A percentile compares a stretch with the other conserved stretches of the same genome.
Evolutionary conservation across 768 basidiomycete genomes (phyloP).

Genomic region (Leccinum uliginosum): DNA sequence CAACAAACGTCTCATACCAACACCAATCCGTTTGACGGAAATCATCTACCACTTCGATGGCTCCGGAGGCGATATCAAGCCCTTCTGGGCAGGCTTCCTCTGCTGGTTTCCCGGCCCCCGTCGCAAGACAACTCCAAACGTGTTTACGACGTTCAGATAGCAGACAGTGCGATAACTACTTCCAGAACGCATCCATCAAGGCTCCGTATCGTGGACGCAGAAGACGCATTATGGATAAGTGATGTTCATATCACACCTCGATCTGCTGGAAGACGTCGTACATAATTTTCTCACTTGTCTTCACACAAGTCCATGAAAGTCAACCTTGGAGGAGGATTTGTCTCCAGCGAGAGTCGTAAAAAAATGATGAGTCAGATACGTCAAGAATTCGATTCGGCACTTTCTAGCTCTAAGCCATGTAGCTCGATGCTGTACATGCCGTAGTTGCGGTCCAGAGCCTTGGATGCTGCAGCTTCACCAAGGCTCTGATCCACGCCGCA

Average conservation of each 20-base stretch:
- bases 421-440: constrained; percentile 88
- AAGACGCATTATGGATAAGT: constrained; percentile 36
- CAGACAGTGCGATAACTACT: constrained; percentile 27
- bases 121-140: constrained; percentile 1
- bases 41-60: constrained; percentile 22
- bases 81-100: constrained; percentile 58
- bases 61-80: constrained; percentile 52
- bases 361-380: constrained; percentile 13
- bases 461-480: constrained; percentile 45
- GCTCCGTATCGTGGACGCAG: constrained; percentile 22
- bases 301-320: neutral
- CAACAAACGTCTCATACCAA: neutral
- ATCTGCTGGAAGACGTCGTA: neutral
- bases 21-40: constrained; percentile 17
- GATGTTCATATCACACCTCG: constrained; percentile 4
- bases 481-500: constrained; percentile 74
- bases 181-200: constrained; percentile 14
- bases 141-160: constrained; percentile 30
- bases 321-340: neutral
- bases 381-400: constrained; percentile 35
- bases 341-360: constrained; percentile 4
- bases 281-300: neutral
- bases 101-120: constrained; percentile 37
- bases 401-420: constrained; percentile 69
- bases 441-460: constrained; percentile 66